phyloP scores from a whole-genome alignment of 1,139 yeast genomes.

The Pneumocystis carinii region DNA sequence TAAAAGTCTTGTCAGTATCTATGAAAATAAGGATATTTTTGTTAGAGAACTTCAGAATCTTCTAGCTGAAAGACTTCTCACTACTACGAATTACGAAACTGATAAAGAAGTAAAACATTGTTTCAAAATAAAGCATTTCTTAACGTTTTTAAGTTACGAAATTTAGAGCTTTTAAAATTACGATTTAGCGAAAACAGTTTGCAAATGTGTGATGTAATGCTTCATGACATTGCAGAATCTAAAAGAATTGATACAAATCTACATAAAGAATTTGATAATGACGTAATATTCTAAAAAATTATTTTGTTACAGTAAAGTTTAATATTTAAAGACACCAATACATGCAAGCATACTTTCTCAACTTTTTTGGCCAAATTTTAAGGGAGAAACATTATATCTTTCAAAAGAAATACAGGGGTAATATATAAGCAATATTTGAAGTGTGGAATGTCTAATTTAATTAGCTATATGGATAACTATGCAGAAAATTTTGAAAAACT shows the following conservation, averaged over 20 bases:
- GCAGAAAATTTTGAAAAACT: conserved; percentile 28
- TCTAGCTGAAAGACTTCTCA: conserved; percentile 48
- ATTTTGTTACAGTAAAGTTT: background rate
- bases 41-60: conserved; percentile 53
- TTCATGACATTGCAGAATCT: conserved; percentile 43
- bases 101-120: conserved; percentile 16
- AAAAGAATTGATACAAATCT: conserved; percentile 19
- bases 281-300: background rate
- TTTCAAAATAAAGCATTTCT: background rate
- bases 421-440: conserved; percentile 9
- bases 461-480: conserved; percentile 31
- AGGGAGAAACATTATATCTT: conserved; percentile 30
- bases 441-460: background rate
- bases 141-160: conserved; percentile 21
- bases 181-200: conserved; percentile 56
- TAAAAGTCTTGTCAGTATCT: conserved; percentile 57
- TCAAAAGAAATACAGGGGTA: conserved; percentile 30
- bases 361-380: conserved; percentile 37
- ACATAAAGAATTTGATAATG: conserved; percentile 13
- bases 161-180: conserved; percentile 41
- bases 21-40: conserved; percentile 64
- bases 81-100: conserved; percentile 34
- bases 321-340: conserved; percentile 4
- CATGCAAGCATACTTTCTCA: conserved; percentile 28
- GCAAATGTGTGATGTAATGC: conserved; percentile 68